These are phyloP conservation scores for Astrephomene gubernaculifera DNA, from an alignment of 139 green algal genomes.

Conservation along the genomic window DNA sequence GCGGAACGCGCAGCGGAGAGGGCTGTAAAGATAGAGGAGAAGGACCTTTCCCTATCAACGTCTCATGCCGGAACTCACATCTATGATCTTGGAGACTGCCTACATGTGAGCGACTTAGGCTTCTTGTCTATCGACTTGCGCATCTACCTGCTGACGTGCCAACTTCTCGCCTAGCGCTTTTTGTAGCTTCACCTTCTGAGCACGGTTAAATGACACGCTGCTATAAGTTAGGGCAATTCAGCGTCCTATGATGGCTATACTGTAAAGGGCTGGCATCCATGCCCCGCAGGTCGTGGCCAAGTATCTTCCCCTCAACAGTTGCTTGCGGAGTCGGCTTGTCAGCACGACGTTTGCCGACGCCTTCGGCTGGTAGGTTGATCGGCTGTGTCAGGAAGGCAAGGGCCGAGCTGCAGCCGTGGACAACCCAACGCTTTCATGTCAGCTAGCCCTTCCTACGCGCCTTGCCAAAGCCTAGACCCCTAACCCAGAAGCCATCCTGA, in stretches of 20 bases:
- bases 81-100: conserved; percentile 7
- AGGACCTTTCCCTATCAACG: background rate
- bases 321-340: background rate
- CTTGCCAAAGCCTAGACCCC: background rate
- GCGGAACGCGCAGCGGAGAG: background rate
- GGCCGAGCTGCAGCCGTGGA: background rate
- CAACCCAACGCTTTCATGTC: background rate
- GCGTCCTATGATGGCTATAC: too few relatives aligned
- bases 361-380: conserved; percentile 6
- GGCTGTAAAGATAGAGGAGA: background rate
- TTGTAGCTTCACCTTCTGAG: background rate
- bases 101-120: background rate
- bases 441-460: background rate
- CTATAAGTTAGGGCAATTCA: background rate
- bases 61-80: conserved; percentile 12
- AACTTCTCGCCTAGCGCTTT: background rate
- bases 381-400: background rate
- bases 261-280: background rate
- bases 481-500: background rate
- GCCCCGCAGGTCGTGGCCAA: background rate
- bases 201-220: background rate
- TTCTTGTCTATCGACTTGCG: background rate
- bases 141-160: background rate
- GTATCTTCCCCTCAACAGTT: conserved; percentile 7
- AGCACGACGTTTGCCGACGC: conserved; percentile 24